A percentile compares a stretch with the other conserved stretches of the same genome.
Conservation (phyloP, 495 filamentous ascomycete species). For the Neurospora sp. region DNA sequence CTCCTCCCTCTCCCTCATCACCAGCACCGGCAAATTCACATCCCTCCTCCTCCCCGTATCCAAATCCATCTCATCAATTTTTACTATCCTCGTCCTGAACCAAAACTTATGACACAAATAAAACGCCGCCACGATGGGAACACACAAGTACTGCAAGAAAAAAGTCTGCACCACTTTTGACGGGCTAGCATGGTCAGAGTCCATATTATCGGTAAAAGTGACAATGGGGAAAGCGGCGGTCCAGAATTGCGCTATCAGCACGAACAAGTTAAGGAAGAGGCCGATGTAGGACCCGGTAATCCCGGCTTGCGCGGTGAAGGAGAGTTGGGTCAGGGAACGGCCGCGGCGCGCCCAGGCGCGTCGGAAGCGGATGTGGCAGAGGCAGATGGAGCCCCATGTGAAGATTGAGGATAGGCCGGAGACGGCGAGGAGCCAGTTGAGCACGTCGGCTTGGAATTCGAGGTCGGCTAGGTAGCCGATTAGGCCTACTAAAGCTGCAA, state of each 20-base stretch:
- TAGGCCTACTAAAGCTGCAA: slow-evolving; percentile 62
- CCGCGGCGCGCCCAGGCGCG: slow-evolving; percentile 62
- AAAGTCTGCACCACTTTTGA: slow-evolving; percentile 39
- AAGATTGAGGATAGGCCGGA: slow-evolving; percentile 84
- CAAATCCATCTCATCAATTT: slow-evolving; percentile 67
- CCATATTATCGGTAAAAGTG: not conserved
- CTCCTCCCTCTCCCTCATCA: slow-evolving; percentile 70
- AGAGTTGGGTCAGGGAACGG: slow-evolving; percentile 61
- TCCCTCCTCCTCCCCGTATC: slow-evolving; percentile 68
- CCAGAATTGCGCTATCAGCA: slow-evolving; percentile 94
- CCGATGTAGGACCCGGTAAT: slow-evolving; percentile 78
- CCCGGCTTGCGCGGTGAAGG: slow-evolving; percentile 73
- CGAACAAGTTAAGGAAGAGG: slow-evolving; percentile 63
- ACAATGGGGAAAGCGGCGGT: slow-evolving; percentile 69
- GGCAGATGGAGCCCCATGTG: slow-evolving; percentile 87
- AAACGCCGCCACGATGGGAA: slow-evolving; percentile 65
- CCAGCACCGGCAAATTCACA: slow-evolving; percentile 62
- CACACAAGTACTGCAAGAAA: slow-evolving; percentile 74
- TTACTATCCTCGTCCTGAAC: slow-evolving; percentile 58
- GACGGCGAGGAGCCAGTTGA: slow-evolving; percentile 83
- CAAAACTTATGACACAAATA: slow-evolving; percentile 76
- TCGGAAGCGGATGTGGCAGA: slow-evolving; percentile 88
- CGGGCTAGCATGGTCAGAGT: too few species aligned
- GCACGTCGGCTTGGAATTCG: slow-evolving; percentile 49
- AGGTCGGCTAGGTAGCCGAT: slow-evolving; percentile 72